Conservation (phyloP, 192 early-diverging fungal species). For the Coemansia nantahalensis region DNA sequence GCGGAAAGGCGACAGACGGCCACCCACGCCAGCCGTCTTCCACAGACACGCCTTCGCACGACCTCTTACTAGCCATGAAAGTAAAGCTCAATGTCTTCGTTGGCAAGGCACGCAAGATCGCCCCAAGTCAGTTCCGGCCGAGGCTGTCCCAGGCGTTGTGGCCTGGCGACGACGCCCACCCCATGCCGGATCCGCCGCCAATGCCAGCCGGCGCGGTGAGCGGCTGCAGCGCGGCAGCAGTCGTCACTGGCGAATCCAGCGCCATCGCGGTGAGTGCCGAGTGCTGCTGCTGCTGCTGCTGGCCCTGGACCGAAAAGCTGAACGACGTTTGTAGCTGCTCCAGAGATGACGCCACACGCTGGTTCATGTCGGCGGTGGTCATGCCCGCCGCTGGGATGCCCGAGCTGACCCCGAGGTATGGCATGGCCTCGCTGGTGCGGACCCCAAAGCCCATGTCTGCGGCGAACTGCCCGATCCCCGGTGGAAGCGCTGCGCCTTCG, state of each 20-base stretch:
- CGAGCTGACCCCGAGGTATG: too few species aligned
- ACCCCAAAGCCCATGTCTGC: background rate
- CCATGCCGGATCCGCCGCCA: background rate
- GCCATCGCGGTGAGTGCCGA: constrained; percentile 12
- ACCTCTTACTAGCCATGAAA: too few species aligned
- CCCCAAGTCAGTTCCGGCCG: too few species aligned
- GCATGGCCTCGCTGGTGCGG: constrained; percentile 1
- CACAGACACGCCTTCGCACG: too few species aligned
- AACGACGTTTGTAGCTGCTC: constrained; percentile 14
- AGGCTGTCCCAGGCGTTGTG: constrained; percentile 6
- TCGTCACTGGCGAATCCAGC: constrained; percentile 1
- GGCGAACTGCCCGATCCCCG: constrained; percentile 2
- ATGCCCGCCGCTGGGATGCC: too few species aligned
- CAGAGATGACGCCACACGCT: constrained; percentile 20
- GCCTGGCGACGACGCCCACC: constrained; percentile 1
- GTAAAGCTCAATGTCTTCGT: too few species aligned
- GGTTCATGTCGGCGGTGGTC: constrained; percentile 11
- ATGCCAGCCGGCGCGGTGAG: background rate
- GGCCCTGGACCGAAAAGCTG: too few species aligned
- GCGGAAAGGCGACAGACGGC: too few species aligned
- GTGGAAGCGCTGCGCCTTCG: background rate
- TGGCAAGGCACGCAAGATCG: too few species aligned
- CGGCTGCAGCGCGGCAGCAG: constrained; percentile 4
- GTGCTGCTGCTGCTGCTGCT: constrained; percentile 2
- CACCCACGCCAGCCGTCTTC: too few species aligned